phyloP scores from a whole-genome alignment of 768 basidiomycete species.

The Termitomyces sp. region DNA sequence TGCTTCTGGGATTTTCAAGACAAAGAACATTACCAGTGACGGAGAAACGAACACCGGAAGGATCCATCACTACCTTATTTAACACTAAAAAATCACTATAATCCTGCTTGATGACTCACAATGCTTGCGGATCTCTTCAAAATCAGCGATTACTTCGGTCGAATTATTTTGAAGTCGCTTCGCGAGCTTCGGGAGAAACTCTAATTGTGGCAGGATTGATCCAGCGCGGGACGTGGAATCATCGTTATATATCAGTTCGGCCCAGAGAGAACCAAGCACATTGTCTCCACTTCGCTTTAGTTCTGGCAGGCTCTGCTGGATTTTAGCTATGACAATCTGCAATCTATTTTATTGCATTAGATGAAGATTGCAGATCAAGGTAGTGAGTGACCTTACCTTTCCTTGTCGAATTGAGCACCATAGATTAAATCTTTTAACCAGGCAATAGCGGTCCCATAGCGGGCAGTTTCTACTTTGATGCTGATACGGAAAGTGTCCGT shows the following conservation, averaged over 20 bases:
- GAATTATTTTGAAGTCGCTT: conserved; percentile 71
- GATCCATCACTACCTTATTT: conserved; percentile 60
- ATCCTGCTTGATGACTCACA: conserved; percentile 39
- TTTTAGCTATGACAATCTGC: conserved; percentile 79
- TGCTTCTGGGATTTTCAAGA: conserved; percentile 64
- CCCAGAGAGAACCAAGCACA: conserved; percentile 69
- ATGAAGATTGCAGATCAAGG: neutral
- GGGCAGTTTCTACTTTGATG: conserved; percentile 78
- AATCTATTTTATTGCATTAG: conserved; percentile 42
- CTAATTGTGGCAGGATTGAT: conserved; percentile 66
- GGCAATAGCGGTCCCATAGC: conserved; percentile 75
- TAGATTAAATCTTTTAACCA: conserved; percentile 86
- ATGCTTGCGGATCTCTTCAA: conserved; percentile 66
- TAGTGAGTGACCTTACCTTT: conserved; percentile 43
- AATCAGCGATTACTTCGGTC: conserved; percentile 60
- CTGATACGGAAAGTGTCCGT: conserved; percentile 68
- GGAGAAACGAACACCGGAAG: conserved; percentile 80
- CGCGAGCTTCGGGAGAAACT: conserved; percentile 73
- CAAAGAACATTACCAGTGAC: conserved; percentile 82
- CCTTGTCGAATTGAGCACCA: conserved; percentile 68
- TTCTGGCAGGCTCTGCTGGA: conserved; percentile 85
- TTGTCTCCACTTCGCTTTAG: conserved; percentile 85
- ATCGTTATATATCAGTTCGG: conserved; percentile 60
- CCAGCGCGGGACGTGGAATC: conserved; percentile 64
- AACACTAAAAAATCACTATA: neutral